Evolutionary conservation across 2,329 filamentous ascomycete genomes (phyloP), one percentile per base, ranked within the genome.

Genomic region (Pochonia chlamydosporia): DNA sequence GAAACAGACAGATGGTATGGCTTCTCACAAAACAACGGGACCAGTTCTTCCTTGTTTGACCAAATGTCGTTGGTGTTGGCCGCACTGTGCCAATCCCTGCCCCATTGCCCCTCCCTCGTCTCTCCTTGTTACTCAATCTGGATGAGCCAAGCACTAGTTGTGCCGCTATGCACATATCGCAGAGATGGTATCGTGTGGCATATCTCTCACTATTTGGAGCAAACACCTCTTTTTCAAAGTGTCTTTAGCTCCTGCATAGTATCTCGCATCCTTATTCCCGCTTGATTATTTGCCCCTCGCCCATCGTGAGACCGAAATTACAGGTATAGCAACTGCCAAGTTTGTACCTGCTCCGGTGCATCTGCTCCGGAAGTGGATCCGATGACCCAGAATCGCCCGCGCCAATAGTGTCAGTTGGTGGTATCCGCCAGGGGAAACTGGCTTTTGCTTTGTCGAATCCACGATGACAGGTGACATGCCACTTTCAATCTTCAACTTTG

Each of bases 321-420:
- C 40, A 14, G 40, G 40, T n/a, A 42, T 11, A 44, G 23, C 18
- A 9, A 9, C 26, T n/a, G 28, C 20, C 23, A 24, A 21, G 5
- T 20, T 24, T 18, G 35, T 37, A 39, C 9, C 13, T 30, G 20
- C 21, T 8, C 33, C 46, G 46, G 46, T 25, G 40, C 40, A 44
- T 30, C 16, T 44, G 40, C 46, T 48, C 46, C 46, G 46, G 40
- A 14, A 21, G 33, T 42, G 28, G 20, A 21, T 35, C 40, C 23
- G 14, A 30, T 11, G 24, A 31, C 40, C 40, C 40, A 44, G n/a
- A 43, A 24, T 25, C 18, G n/a, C 46, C 41, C 40, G 20, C 23
- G 3, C 33, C 46, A 47, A 44, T 30, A 14, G 16, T 20, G 9
- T 36, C n/a, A n/a, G 6, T 36, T 6, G n/a, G 11, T 18, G 16